A percentile compares a stretch with the other conserved stretches of the same genome.
phyloP scores from a whole-genome alignment of 208 protist species.

The Entamoeba invadens region DNA sequence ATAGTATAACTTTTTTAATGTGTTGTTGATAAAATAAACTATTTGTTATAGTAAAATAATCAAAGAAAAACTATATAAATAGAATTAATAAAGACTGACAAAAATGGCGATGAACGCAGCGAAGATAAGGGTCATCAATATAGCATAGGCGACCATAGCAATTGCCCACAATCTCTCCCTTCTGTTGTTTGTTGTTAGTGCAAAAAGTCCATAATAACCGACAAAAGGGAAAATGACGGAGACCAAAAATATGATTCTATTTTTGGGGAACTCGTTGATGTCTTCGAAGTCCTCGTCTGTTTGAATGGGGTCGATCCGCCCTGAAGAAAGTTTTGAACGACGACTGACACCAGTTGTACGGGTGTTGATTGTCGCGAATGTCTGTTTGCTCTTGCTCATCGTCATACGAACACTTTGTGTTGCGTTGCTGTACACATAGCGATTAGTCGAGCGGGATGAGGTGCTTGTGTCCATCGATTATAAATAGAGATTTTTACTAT shows the following conservation, averaged over 20 bases:
- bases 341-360: neutral
- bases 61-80: neutral
- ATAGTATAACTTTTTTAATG: no score
- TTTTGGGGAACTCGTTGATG: neutral
- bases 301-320: neutral
- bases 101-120: neutral
- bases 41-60: no score
- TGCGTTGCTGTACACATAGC: neutral
- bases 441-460: neutral
- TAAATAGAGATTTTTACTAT: no score
- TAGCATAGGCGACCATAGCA: neutral
- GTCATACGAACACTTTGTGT: neutral
- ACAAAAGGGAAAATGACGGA: neutral
- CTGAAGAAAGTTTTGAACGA: neutral
- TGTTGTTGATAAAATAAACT: no score
- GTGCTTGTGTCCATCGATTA: neutral
- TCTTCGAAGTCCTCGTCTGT: neutral
- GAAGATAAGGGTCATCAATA: neutral
- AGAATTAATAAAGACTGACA: neutral
- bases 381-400: neutral
- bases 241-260: neutral
- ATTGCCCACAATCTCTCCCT: neutral
- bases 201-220: neutral
- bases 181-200: neutral
- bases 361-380: neutral